Evolutionary conservation across 78 protist genomes (phyloP), one percentile per base, ranked within the genome.

Genomic region (Dictyostelium intermedium): DNA sequence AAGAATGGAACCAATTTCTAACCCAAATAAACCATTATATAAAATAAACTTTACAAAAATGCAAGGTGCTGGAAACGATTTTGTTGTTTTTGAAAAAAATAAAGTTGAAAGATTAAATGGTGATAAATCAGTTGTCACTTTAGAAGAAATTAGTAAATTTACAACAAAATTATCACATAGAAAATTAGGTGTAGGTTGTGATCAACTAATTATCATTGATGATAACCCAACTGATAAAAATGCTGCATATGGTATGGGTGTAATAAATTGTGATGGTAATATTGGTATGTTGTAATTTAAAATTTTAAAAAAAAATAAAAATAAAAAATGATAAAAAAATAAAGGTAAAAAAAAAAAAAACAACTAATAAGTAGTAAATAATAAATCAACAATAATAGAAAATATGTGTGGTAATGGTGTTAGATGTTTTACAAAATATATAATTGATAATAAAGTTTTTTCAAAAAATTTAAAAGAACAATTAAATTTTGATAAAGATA

Each of bases 371-470:
- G 35, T 6, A 72, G 4, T 70, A 11, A 30, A 5, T 34, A 27
- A 11, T 16, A 25, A 10, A 11, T 72, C 3, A 8, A 70, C 4
- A 32, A 23, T 14, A 0, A 37, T 78, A 78, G 93, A 84, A 14
- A 30, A 23, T 6, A 89, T 89, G 96, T 92, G 96, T 85, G 96
- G 96, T 3, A 92, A 92, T 92, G 96, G 96, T 20, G 83, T 85
- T 2, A 79, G 96, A 53, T 92, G 96, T 60, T 69, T 84, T 63
- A 69, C 91, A 63, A 85, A 84, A 60, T 92, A 74, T 92, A 66
- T 92, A 14, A 18, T 80, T 5, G 92, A 92, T 70, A 79, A 85
- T 74, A 35, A 61, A 39, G 45, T 82, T 18, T 2, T 11, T 77
- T 91, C 95, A 39, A 34, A 76, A 41, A 50, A 50, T 50, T 13